These are phyloP conservation scores for Deinandra increscens DNA, from an alignment of 129 eudicot genomes.

Conservation along the genomic window DNA sequence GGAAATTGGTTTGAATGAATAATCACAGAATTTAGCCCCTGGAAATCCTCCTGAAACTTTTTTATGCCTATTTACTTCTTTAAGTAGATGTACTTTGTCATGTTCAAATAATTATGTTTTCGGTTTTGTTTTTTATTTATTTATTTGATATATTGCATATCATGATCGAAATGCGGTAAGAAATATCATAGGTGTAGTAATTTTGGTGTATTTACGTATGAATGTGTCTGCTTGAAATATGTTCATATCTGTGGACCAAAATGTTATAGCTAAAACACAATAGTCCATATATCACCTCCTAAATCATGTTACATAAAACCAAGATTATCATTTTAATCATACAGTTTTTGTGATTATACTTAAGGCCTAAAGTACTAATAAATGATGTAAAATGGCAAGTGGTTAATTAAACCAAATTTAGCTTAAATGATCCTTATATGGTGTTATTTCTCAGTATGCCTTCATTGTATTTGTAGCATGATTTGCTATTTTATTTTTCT, in stretches of 20 bases:
- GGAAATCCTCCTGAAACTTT: not conserved
- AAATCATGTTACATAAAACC: not conserved
- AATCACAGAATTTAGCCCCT: not conserved
- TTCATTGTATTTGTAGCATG: too few relatives aligned
- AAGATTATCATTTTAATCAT: not conserved
- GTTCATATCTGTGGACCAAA: not conserved
- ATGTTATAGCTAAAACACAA: not conserved
- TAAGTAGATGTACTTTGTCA: not conserved
- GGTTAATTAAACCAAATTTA: too few relatives aligned
- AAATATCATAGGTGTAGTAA: not conserved
- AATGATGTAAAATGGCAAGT: not conserved
- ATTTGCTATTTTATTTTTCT: too few relatives aligned
- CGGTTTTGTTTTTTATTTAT: not conserved
- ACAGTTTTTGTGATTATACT: not conserved
- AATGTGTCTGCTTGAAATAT: not conserved
- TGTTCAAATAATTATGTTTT: not conserved
- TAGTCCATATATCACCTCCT: not conserved
- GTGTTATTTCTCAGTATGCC: too few relatives aligned
- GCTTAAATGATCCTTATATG: too few relatives aligned
- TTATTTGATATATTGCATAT: slow-evolving; percentile 2
- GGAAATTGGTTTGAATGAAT: not conserved
- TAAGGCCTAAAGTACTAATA: not conserved
- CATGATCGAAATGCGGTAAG: not conserved
- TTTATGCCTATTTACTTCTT: not conserved
- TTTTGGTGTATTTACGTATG: not conserved